Evolutionary conservation across 1,284 basidiomycete species (phyloP), one percentile per base, ranked within the genome.

Genomic region (Ceratobasidium sp.): DNA sequence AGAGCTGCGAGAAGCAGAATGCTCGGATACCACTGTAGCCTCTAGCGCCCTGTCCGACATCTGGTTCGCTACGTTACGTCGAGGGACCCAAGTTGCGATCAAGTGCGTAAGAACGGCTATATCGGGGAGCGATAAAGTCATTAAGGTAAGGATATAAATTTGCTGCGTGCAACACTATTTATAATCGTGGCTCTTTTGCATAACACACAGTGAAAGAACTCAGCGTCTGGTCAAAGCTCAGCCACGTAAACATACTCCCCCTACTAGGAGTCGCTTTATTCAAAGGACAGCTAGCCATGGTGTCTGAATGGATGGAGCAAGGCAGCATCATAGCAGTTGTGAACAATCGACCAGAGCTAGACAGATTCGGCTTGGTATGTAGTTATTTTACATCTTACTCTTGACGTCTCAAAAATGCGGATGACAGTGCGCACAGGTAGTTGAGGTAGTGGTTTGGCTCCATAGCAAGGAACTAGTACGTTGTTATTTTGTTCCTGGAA

Each of bases 281-380:
- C 42, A 65, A 65, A 20, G 40, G 40, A 13, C 62, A 40, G 13
- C 62, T 65, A 46, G 62, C 62, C 13, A 65, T 65, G 62, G 62
- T 65, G n/a, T 65, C 62, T 20, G 40, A 65, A n/a, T 65, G 62
- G 62, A 65, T 65, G 62, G 62, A 65, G 13, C 38, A 65, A 44
- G 62, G 62, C 20, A 65, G 62, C 40, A 65, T 65, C 13, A 44
- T 65, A 42, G 13, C 33, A 33, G 62, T 42, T 13, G 33, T 65
- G 33, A 65, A 65, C 28, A 65, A 9, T 65, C 38, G 62, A 44
- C 62, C 62, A 13, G 62, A 65, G 38, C 20, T 65, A 26, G 62
- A 65, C 40, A 65, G 62, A 65, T 65, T 40, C 23, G 62, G 33
- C 33, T 44, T 65, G 62, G 62, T 65, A 40, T 10, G 62, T 65